Conservation (phyloP, 345 rosid genomes). For the Psidium guajava region DNA sequence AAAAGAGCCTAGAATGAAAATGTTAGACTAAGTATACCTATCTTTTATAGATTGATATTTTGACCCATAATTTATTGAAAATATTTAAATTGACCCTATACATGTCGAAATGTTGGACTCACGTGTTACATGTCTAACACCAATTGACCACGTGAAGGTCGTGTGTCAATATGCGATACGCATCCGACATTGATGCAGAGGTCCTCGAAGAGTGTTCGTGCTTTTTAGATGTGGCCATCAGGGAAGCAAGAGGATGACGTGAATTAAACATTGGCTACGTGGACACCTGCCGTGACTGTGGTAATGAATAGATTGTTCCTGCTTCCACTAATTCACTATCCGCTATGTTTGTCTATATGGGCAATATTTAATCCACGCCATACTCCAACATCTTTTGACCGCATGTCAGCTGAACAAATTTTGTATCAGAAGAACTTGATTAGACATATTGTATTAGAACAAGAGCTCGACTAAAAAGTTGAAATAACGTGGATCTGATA, state of each 20-base stretch:
- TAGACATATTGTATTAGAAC: not conserved
- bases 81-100: too few species aligned
- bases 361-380: not conserved
- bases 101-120: too few species aligned
- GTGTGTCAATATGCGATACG: too few species aligned
- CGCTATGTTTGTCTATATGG: not conserved
- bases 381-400: not conserved
- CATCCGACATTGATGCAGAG: too few species aligned
- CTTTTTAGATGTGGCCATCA: not conserved
- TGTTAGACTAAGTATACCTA: too few species aligned
- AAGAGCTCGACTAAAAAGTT: not conserved
- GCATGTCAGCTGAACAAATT: not conserved
- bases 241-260: not conserved
- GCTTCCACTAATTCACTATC: not conserved
- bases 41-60: too few species aligned
- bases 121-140: too few species aligned
- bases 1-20: too few species aligned
- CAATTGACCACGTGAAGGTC: too few species aligned
- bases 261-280: not conserved
- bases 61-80: too few species aligned
- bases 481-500: not conserved
- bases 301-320: not conserved
- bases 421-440: not conserved
- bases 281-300: not conserved
- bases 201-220: too few species aligned